These are phyloP conservation scores for Mortierella claussenii DNA, from an alignment of 192 early-diverging fungal species.

Conservation along the genomic window DNA sequence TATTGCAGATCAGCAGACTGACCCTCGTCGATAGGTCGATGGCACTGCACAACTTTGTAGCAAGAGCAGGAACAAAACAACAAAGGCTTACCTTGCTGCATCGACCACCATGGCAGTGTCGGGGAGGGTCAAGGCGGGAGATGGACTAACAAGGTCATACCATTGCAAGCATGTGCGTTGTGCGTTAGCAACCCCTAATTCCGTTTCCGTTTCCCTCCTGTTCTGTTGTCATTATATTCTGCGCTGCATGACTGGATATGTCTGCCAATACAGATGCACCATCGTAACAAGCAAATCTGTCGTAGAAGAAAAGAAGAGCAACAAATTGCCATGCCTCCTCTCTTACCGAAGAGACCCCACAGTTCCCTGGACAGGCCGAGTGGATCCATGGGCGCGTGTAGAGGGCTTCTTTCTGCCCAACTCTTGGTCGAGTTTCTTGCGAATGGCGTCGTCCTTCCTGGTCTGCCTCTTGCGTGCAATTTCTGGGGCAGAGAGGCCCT, in stretches of 20 bases:
- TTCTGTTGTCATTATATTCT: not conserved
- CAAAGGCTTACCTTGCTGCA: conserved; percentile 44
- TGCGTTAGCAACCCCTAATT: not conserved
- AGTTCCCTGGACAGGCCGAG: conserved; percentile 60
- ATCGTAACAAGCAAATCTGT: no score
- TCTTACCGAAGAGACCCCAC: conserved; percentile 55
- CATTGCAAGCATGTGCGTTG: not conserved
- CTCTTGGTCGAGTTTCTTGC: conserved; percentile 81
- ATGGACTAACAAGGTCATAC: conserved; percentile 21
- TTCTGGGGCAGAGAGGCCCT: conserved; percentile 36
- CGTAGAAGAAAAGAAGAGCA: conserved; percentile 9
- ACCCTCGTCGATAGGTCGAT: not conserved
- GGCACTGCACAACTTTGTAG: no score
- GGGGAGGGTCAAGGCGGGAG: conserved; percentile 35
- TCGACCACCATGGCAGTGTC: conserved; percentile 51
- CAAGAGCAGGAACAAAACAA: not conserved
- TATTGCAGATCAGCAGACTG: conserved; percentile 10
- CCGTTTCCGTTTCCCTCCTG: not conserved
- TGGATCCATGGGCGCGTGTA: conserved; percentile 43
- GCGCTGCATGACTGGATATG: not conserved
- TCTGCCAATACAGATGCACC: no score
- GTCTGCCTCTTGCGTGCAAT: conserved; percentile 54
- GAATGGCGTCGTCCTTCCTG: conserved; percentile 71
- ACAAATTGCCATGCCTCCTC: no score
- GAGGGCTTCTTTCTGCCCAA: conserved; percentile 56